Evolutionary conservation across 2,329 filamentous ascomycete species (phyloP).

Genomic region (Pseudogymnoascus sp.): DNA sequence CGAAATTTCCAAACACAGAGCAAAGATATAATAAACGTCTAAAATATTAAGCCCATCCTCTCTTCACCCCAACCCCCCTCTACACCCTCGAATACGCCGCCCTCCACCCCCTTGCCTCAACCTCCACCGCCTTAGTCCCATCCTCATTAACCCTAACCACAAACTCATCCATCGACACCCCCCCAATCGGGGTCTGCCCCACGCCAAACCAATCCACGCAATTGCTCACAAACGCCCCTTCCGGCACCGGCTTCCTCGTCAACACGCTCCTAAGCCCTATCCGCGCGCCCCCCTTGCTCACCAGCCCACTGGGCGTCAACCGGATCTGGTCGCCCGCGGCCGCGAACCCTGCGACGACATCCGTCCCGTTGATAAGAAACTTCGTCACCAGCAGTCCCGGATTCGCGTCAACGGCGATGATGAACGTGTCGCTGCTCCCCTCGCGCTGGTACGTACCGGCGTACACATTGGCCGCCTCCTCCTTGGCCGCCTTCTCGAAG

Average conservation of each 20-base stretch:
- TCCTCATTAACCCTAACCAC: slow-evolving; percentile 24
- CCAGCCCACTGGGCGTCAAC: slow-evolving; percentile 15
- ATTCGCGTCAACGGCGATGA: slow-evolving; percentile 19
- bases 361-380: slow-evolving; percentile 28
- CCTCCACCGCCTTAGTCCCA: slow-evolving; percentile 14
- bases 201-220: slow-evolving; percentile 18
- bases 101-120: neutral
- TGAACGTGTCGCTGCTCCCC: slow-evolving; percentile 24
- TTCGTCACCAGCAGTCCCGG: slow-evolving; percentile 24
- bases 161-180: slow-evolving; percentile 21
- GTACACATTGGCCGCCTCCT: slow-evolving; percentile 24
- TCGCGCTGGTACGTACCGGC: slow-evolving; percentile 13
- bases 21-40: neutral
- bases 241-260: slow-evolving; percentile 11
- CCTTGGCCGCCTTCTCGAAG: slow-evolving; percentile 26
- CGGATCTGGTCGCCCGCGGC: slow-evolving; percentile 11
- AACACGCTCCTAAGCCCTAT: slow-evolving; percentile 15
- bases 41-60: neutral
- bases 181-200: slow-evolving; percentile 23
- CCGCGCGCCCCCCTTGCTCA: slow-evolving; percentile 10
- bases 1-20: neutral
- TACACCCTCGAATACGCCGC: neutral
- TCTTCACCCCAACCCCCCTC: neutral
- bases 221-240: slow-evolving; percentile 15
- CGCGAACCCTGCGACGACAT: slow-evolving; percentile 18